A percentile compares a stretch with the other conserved stretches of the same genome.
Evolutionary conservation across 176 grass and related monocot species (phyloP).

Genomic region (Neostapfia colusana): DNA sequence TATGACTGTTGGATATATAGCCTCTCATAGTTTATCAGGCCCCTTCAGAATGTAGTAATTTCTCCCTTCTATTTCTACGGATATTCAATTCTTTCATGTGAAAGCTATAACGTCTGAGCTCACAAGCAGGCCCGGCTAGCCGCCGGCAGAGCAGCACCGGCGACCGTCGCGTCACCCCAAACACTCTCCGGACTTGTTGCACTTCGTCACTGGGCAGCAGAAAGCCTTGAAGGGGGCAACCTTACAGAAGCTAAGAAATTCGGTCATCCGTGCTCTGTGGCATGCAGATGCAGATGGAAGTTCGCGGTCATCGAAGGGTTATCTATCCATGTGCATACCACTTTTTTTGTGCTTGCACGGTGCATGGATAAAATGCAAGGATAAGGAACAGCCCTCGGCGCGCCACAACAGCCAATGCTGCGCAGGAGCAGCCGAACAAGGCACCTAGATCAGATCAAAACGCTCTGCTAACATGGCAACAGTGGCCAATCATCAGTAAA

Average conservation of each 20-base stretch:
- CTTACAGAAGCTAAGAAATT: background rate
- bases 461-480: background rate
- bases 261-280: background rate
- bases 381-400: background rate
- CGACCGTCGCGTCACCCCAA: background rate
- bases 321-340: background rate
- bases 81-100: background rate
- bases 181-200: too few species aligned
- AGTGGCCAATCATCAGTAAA: background rate
- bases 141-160: background rate
- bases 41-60: too few species aligned
- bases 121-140: background rate
- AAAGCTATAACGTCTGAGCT: background rate
- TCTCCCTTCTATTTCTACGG: too few species aligned
- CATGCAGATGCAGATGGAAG: background rate
- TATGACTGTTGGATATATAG: background rate
- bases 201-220: too few species aligned
- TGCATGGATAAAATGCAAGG: background rate
- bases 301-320: background rate
- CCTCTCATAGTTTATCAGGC: too few species aligned
- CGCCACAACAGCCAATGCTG: background rate
- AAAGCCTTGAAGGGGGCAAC: background rate
- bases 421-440: background rate
- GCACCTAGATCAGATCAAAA: background rate
- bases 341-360: background rate